Conservation (phyloP, 2,329 filamentous ascomycete genomes). For the Fusarium illudens region DNA sequence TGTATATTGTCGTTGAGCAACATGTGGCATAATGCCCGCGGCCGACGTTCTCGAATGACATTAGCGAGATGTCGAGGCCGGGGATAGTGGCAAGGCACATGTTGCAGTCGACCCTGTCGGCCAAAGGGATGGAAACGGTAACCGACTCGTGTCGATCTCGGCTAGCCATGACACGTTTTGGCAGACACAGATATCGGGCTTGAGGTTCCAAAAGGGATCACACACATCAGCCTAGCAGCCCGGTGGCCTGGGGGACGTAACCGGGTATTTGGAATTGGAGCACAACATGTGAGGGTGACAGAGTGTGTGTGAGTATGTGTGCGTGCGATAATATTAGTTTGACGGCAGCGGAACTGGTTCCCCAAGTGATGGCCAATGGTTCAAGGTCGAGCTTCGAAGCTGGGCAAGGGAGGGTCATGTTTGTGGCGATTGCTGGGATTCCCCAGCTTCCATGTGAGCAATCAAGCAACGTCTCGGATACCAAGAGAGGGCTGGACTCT, state of each 20-base stretch:
- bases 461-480: slow-evolving; percentile 4
- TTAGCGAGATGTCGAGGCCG: background rate
- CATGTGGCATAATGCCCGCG: background rate
- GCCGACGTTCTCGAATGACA: slow-evolving; percentile 18
- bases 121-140: background rate
- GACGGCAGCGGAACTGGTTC: background rate
- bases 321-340: background rate
- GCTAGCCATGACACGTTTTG: background rate
- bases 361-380: slow-evolving; percentile 14
- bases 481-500: slow-evolving; percentile 13
- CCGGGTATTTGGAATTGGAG: slow-evolving; percentile 1
- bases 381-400: slow-evolving; percentile 6
- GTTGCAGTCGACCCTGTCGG: background rate
- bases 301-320: background rate
- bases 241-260: background rate
- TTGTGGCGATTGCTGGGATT: slow-evolving; percentile 12
- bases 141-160: slow-evolving; percentile 1
- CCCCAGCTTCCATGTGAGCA: slow-evolving; percentile 4
- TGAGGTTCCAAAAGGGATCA: background rate
- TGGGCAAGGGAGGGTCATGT: slow-evolving; percentile 1
- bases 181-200: background rate
- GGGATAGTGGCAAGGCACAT: background rate
- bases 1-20: background rate
- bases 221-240: background rate
- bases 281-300: background rate